These are phyloP conservation scores for Alternaria infectoria DNA, from an alignment of 2,329 filamentous ascomycete genomes.

Conservation along the genomic window DNA sequence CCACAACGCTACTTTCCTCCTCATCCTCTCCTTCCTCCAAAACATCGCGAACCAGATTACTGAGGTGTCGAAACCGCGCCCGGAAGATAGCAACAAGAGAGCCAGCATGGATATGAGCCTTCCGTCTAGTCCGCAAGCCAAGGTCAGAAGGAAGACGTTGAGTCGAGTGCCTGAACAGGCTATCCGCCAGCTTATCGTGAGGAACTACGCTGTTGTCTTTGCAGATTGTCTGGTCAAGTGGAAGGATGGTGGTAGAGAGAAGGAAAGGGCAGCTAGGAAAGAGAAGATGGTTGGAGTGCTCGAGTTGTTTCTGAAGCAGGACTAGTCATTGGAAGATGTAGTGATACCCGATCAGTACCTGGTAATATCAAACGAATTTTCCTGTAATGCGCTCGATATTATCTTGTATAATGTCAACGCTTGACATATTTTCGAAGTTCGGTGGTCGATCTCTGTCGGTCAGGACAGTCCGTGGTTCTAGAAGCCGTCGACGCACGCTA, in stretches of 20 bases:
- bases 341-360: neutral
- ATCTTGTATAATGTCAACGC: neutral
- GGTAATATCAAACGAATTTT: neutral
- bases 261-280: conserved; percentile 65
- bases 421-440: neutral
- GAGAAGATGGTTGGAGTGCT: conserved; percentile 71
- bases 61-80: conserved; percentile 27
- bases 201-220: conserved; percentile 69
- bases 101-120: conserved; percentile 33
- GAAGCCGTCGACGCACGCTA: neutral
- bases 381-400: neutral
- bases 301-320: conserved; percentile 67
- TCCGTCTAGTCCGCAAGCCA: conserved; percentile 43
- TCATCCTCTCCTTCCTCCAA: conserved; percentile 78
- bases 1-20: conserved; percentile 88
- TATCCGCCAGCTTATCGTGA: conserved; percentile 66
- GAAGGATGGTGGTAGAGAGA: conserved; percentile 53
- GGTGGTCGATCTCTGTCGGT: conserved; percentile 1
- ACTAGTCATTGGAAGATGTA: neutral
- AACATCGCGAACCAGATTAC: conserved; percentile 63
- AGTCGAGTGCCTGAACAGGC: conserved; percentile 57
- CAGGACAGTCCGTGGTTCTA: conserved; percentile 1
- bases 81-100: conserved; percentile 25
- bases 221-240: conserved; percentile 67
- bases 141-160: conserved; percentile 45